Evolutionary conservation across 345 rosid genomes (phyloP), one percentile per base, ranked within the genome.

Genomic region (Chamaenerion angustifolium): DNA sequence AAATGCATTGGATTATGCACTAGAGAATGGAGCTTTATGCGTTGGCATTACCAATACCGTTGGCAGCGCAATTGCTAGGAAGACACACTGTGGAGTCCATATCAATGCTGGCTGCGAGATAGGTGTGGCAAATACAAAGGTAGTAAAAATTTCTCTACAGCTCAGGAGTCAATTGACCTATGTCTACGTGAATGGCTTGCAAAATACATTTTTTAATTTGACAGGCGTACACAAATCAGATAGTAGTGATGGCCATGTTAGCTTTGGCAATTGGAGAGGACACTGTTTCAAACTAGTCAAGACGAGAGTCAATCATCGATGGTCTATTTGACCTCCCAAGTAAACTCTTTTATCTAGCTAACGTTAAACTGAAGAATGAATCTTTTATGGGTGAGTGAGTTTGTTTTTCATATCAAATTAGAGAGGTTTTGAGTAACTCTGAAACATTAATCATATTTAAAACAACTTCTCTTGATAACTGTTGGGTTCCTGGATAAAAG

Each of bases 81-180:
- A n/a, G n/a, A n/a, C n/a, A n/a, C n/a, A n/a, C n/a, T n/a, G n/a
- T 54, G 98, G 96, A 48, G 74, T 90, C 42, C 98, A 83, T 60
- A 81, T 90, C 42, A 90, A 90, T 59, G 98, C 98, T 52, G 98
- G 98, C 11, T 81, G 80, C 59, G 98, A 90, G 77, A 90, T 86
- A 48, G 96, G 98, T 46, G 98, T 90, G 12, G 98, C 98, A 54
- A 90, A 94, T 62, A 90, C 98, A 31, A 90, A 90, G 94, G 98
- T 90, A 62, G 42, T 47, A 10, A 13, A 45, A 7, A 23, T 43
- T 18, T 21, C 45, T 21, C 5, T 13, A 57, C 25, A 58, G 13
- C 42, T 47, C 14, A 15, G 43, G 12, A 23, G 27, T 23, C 5
- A 23, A 2, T n/a, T n/a, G n/a, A n/a, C n/a, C n/a, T n/a, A n/a